phyloP scores from a whole-genome alignment of 202 grass and related monocot genomes.

The Digitaria exilis region DNA sequence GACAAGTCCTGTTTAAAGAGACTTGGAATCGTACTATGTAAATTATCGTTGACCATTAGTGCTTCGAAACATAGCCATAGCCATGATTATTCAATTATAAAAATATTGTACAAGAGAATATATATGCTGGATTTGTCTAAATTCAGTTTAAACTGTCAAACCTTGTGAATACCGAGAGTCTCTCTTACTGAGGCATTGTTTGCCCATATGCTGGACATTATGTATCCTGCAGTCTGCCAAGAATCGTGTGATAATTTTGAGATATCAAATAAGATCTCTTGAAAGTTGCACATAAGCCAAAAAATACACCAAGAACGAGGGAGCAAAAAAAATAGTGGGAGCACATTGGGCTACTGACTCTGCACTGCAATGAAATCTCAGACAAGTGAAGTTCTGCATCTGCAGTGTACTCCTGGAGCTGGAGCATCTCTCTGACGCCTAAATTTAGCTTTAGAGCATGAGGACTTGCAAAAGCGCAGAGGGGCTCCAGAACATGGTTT shows the following conservation, averaged over 20 bases:
- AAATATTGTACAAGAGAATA: not conserved
- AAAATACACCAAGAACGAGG: not conserved
- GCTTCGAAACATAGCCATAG: not conserved
- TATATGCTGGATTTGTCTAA: not conserved
- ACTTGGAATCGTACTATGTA: not conserved
- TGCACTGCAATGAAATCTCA: slow-evolving; percentile 61
- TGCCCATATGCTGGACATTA: slow-evolving; percentile 59
- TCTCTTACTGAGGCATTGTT: slow-evolving; percentile 57
- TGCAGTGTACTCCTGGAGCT: slow-evolving; percentile 25
- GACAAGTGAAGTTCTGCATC: slow-evolving; percentile 33
- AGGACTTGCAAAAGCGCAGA: slow-evolving; percentile 63
- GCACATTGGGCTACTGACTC: slow-evolving; percentile 44
- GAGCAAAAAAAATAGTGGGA: not conserved
- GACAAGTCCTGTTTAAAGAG: not conserved
- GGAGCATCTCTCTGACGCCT: slow-evolving; percentile 28
- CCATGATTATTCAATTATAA: not conserved
- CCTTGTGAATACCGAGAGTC: slow-evolving; percentile 70
- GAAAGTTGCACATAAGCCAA: not conserved
- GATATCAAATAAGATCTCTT: not conserved
- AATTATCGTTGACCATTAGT: not conserved
- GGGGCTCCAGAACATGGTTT: slow-evolving; percentile 66
- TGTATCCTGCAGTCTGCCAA: slow-evolving; percentile 53
- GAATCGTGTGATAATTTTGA: not conserved
- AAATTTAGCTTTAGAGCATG: slow-evolving; percentile 21
- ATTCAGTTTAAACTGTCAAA: slow-evolving; percentile 23